phyloP scores from a whole-genome alignment of 257 asterid genomes.

The Euphrasia confusa region DNA sequence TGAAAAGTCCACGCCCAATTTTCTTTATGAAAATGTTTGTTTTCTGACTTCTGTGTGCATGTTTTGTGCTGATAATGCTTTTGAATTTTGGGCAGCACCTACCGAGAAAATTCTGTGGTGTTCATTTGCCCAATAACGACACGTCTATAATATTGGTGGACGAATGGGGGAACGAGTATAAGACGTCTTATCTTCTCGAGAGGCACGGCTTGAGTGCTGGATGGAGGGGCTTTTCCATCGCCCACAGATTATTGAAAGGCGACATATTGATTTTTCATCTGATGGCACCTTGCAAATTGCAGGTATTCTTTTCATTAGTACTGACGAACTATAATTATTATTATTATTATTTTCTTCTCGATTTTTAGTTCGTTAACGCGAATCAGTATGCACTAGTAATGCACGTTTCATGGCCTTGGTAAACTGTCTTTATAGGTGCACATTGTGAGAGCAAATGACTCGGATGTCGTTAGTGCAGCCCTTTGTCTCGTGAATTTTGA shows the following conservation, averaged over 20 bases:
- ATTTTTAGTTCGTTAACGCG: neutral
- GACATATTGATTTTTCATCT: slow-evolving; percentile 71
- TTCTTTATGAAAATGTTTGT: neutral
- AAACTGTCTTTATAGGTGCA: slow-evolving; percentile 47
- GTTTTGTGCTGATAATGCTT: neutral
- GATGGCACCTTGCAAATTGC: slow-evolving; percentile 66
- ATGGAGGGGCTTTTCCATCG: slow-evolving; percentile 79
- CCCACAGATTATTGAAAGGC: slow-evolving; percentile 70
- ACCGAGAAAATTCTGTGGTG: slow-evolving; percentile 55
- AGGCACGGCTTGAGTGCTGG: slow-evolving; percentile 92
- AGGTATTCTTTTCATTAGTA: slow-evolving; percentile 37
- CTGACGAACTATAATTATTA: neutral
- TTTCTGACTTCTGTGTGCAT: neutral
- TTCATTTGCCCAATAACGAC: slow-evolving; percentile 57
- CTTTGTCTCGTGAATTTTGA: slow-evolving; percentile 57
- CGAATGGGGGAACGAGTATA: slow-evolving; percentile 81
- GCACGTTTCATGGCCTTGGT: neutral
- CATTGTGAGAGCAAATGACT: slow-evolving; percentile 64
- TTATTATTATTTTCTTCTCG: neutral
- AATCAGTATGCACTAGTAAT: neutral
- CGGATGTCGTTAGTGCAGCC: slow-evolving; percentile 64
- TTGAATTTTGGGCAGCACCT: slow-evolving; percentile 50
- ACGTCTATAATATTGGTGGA: slow-evolving; percentile 58
- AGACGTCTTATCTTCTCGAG: slow-evolving; percentile 56
- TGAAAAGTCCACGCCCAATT: neutral